Evolutionary conservation across 768 basidiomycete genomes (phyloP).

Genomic region (Rickenella mellea): DNA sequence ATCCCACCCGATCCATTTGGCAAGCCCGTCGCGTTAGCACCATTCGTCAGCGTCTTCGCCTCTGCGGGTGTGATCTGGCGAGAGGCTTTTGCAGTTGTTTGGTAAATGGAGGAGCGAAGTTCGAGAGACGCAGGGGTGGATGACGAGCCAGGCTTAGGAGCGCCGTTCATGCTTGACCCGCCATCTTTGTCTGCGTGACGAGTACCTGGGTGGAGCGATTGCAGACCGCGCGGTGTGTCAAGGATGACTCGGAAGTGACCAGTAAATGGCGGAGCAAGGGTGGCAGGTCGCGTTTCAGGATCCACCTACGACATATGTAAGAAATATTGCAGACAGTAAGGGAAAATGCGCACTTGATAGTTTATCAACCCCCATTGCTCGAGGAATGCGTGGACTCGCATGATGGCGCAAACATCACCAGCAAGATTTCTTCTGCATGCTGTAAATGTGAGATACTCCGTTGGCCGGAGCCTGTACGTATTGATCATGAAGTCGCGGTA

Average conservation of each 20-base stretch:
- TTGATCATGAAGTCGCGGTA: constrained; percentile 99
- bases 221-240: constrained; percentile 92
- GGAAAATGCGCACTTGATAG: constrained; percentile 67
- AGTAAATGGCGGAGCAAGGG: constrained; percentile 93
- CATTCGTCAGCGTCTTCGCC: constrained; percentile 55
- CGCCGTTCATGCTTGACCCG: constrained; percentile 38
- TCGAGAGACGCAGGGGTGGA: constrained; percentile 69
- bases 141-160: constrained; percentile 27
- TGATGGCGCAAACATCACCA: constrained; percentile 96
- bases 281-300: constrained; percentile 89
- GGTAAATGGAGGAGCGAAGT: constrained; percentile 81
- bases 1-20: constrained; percentile 26
- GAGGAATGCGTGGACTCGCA: constrained; percentile 97
- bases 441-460: constrained; percentile 94
- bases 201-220: constrained; percentile 83
- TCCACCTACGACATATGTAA: constrained; percentile 59
- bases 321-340: constrained; percentile 3
- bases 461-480: constrained; percentile 88
- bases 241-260: constrained; percentile 98
- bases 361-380: constrained; percentile 99
- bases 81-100: constrained; percentile 78
- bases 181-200: constrained; percentile 39
- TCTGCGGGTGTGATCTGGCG: constrained; percentile 59
- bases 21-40: constrained; percentile 28
- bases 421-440: constrained; percentile 94